Conservation (phyloP, 2,329 filamentous ascomycete genomes). For the Colletotrichum sp. region DNA sequence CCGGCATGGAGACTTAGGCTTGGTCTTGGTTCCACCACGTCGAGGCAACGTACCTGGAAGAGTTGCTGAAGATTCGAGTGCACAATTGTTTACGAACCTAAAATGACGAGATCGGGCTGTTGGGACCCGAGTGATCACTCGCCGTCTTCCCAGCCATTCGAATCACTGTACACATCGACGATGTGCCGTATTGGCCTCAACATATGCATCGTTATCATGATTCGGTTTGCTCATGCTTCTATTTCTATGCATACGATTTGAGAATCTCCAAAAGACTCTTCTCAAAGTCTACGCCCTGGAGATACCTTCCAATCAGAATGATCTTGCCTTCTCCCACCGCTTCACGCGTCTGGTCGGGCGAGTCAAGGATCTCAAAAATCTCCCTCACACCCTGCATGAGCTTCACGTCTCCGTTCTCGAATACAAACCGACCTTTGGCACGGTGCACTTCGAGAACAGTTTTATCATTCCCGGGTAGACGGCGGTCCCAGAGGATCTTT, state of each 20-base stretch:
- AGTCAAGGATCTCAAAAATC: conserved; percentile 88
- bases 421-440: conserved; percentile 78
- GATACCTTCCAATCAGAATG: conserved; percentile 65
- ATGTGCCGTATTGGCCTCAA: background rate
- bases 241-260: background rate
- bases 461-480: conserved; percentile 54
- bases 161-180: background rate
- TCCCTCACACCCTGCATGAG: conserved; percentile 92
- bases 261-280: conserved; percentile 38
- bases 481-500: conserved; percentile 81
- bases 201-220: background rate
- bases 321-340: conserved; percentile 56
- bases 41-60: background rate
- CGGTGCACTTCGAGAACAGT: conserved; percentile 80
- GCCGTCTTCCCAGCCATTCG: background rate
- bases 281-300: conserved; percentile 57
- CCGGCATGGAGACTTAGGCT: background rate
- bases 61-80: background rate
- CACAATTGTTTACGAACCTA: background rate
- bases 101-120: background rate
- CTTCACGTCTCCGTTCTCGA: conserved; percentile 69
- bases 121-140: background rate
- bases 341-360: conserved; percentile 35
- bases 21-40: background rate
- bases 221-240: background rate